These are phyloP conservation scores for Xylaria bambusicola DNA, from an alignment of 495 filamentous ascomycete species.

Conservation along the genomic window DNA sequence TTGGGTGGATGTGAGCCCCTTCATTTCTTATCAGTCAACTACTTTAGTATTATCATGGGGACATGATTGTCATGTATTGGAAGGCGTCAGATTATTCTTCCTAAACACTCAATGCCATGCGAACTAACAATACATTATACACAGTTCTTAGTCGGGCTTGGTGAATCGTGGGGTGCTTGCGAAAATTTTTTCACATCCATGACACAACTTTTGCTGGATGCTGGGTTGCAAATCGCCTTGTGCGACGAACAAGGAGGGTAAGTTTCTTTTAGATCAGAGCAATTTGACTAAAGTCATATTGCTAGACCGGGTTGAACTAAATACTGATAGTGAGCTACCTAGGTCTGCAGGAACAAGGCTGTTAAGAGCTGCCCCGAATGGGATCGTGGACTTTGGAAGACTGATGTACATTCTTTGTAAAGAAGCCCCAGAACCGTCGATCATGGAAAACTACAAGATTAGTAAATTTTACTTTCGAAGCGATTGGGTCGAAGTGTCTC, in stretches of 20 bases:
- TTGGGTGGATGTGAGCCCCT: neutral
- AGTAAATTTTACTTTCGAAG: neutral
- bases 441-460: neutral
- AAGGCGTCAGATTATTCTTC: no score
- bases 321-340: neutral
- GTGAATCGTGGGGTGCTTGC: no score
- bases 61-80: no score
- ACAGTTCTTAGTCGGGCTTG: no score
- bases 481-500: neutral
- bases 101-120: no score
- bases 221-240: neutral
- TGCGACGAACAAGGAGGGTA: neutral
- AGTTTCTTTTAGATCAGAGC: neutral
- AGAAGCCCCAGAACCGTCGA: neutral
- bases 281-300: neutral
- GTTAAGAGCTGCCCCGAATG: neutral
- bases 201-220: neutral
- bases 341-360: constrained; percentile 2
- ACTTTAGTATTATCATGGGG: no score
- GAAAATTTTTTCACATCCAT: neutral
- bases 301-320: neutral
- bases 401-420: neutral
- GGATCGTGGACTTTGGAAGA: neutral
- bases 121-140: no score
- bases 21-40: neutral